A percentile compares a stretch with the other conserved stretches of the same genome.
Evolutionary conservation across 2,329 filamentous ascomycete species (phyloP).

Genomic region (Penicillium vulpinum): DNA sequence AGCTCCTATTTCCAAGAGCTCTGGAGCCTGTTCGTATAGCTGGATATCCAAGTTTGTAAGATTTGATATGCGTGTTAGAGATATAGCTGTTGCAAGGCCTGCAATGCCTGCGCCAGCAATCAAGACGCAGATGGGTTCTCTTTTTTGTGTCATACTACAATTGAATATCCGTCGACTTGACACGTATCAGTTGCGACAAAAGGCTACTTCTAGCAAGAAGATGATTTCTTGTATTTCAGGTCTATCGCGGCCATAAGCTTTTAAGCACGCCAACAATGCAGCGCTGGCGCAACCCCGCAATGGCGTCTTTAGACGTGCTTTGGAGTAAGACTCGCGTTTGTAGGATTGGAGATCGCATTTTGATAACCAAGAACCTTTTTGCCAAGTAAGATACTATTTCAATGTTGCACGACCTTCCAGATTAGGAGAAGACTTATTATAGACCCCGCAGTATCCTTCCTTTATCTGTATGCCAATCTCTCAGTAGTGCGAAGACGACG

Average conservation of each 20-base stretch:
- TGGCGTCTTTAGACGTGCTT: conserved; percentile 17
- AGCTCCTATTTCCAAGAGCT: conserved; percentile 25
- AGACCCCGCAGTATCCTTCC: background rate
- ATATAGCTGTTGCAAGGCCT: conserved; percentile 51
- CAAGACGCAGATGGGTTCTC: conserved; percentile 36
- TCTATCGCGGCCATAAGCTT: background rate
- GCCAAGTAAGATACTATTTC: background rate
- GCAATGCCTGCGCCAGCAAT: conserved; percentile 54
- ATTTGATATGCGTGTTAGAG: conserved; percentile 30
- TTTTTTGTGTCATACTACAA: conserved; percentile 2
- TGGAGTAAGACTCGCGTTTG: background rate
- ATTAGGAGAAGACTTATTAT: background rate
- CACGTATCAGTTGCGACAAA: background rate
- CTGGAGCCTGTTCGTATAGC: conserved; percentile 52
- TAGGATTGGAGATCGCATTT: background rate
- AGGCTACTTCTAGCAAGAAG: background rate
- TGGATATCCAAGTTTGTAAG: conserved; percentile 44
- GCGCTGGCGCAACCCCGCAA: conserved; percentile 11
- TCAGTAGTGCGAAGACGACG: conserved; percentile 7
- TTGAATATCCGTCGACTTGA: background rate
- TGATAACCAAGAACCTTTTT: background rate
- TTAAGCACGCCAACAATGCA: conserved; percentile 29
- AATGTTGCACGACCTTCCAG: background rate
- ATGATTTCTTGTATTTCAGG: background rate
- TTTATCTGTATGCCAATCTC: background rate